Conservation (phyloP, 2,329 filamentous ascomycete genomes). For the Phialophora tarda region DNA sequence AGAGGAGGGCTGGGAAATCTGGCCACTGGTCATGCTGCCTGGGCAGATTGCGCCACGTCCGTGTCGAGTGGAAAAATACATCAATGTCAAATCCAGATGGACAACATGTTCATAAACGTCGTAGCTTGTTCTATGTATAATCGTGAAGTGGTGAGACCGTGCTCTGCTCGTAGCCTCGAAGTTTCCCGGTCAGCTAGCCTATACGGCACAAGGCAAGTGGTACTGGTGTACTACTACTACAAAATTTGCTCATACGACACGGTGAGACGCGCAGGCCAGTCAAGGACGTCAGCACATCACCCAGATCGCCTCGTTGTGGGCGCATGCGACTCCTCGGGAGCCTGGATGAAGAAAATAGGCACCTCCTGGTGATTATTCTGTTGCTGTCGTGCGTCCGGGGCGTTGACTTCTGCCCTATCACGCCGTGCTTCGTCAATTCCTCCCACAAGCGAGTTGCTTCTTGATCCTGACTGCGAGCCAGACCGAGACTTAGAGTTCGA, state of each 20-base stretch:
- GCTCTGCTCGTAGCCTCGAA: not conserved
- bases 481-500: slow-evolving; percentile 7
- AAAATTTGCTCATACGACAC: not conserved
- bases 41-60: not conserved
- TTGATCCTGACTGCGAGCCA: slow-evolving; percentile 13
- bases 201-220: not conserved
- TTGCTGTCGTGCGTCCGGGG: not conserved
- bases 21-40: not conserved
- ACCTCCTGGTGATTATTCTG: slow-evolving; percentile 15
- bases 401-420: not conserved
- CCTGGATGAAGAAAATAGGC: slow-evolving; percentile 17
- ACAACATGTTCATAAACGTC: not conserved
- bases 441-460: slow-evolving; percentile 16
- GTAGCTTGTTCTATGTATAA: not conserved
- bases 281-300: slow-evolving; percentile 1
- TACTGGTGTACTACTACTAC: not conserved
- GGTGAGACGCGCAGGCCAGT: not conserved
- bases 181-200: not conserved
- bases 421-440: not conserved
- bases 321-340: slow-evolving; percentile 14
- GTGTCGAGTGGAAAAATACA: not conserved
- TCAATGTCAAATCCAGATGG: not conserved
- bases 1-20: not conserved
- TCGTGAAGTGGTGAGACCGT: not conserved
- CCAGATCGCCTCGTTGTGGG: slow-evolving; percentile 2